A percentile compares a stretch with the other conserved stretches of the same genome.
Evolutionary conservation across 345 rosid genomes (phyloP).

Genomic region (Salix purpurea): DNA sequence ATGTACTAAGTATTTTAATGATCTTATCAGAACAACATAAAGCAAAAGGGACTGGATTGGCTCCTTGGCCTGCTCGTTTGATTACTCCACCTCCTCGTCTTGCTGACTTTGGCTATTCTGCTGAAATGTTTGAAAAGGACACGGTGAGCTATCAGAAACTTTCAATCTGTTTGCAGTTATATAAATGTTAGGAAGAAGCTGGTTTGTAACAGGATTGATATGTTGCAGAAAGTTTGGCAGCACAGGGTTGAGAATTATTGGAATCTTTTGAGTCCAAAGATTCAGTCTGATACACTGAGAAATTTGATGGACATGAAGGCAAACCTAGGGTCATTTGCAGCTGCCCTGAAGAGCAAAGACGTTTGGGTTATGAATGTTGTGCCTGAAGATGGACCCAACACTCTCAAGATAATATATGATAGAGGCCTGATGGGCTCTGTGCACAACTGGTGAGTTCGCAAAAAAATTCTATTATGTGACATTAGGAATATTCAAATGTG

Average conservation of each 20-base stretch:
- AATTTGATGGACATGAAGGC: slow-evolving; percentile 99
- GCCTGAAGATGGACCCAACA: slow-evolving; percentile 80
- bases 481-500: neutral
- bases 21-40: slow-evolving; percentile 59
- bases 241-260: slow-evolving; percentile 72
- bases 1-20: slow-evolving; percentile 9
- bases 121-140: slow-evolving; percentile 76
- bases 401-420: slow-evolving; percentile 77
- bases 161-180: neutral
- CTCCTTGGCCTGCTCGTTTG: slow-evolving; percentile 96
- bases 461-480: neutral
- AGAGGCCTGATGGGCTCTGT: slow-evolving; percentile 83
- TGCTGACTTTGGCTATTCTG: slow-evolving; percentile 83
- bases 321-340: slow-evolving; percentile 83
- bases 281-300: slow-evolving; percentile 63
- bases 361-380: slow-evolving; percentile 96
- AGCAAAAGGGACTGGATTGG: slow-evolving; percentile 81
- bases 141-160: slow-evolving; percentile 41
- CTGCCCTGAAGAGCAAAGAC: slow-evolving; percentile 77
- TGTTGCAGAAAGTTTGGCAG: slow-evolving; percentile 67
- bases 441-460: slow-evolving; percentile 67
- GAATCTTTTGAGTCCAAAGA: slow-evolving; percentile 71
- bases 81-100: slow-evolving; percentile 83
- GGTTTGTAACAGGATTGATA: neutral
- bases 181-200: slow-evolving; percentile 10